A percentile compares a stretch with the other conserved stretches of the same genome.
Evolutionary conservation across 306 rosid genomes (phyloP).

Genomic region (Hylodesmum podocarpum): DNA sequence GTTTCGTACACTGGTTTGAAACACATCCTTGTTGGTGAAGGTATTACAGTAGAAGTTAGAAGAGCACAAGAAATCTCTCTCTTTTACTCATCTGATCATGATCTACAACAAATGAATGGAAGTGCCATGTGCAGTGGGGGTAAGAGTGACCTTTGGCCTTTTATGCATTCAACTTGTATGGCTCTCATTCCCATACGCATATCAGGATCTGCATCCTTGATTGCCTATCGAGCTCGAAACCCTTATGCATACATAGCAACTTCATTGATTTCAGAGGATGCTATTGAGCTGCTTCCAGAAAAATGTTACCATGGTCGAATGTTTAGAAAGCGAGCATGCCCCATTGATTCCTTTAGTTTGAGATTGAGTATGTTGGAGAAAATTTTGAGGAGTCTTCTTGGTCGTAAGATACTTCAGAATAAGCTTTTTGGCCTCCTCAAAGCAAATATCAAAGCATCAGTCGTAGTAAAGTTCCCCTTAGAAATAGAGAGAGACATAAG

Average conservation of each 20-base stretch:
- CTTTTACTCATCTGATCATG: conserved; percentile 51
- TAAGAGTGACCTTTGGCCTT: conserved; percentile 46
- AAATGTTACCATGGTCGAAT: conserved; percentile 59
- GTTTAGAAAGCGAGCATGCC: conserved; percentile 42
- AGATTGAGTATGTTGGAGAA: conserved; percentile 56
- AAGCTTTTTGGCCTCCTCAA: conserved; percentile 47
- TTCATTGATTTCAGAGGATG: conserved; percentile 50
- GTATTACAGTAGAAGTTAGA: conserved; percentile 75
- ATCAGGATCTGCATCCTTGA: conserved; percentile 58
- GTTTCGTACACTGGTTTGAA: conserved; percentile 62
- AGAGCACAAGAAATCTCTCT: conserved; percentile 70
- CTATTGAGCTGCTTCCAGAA: conserved; percentile 75
- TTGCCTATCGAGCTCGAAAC: conserved; percentile 69
- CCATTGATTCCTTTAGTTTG: conserved; percentile 59
- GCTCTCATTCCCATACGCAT: conserved; percentile 68
- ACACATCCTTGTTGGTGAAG: conserved; percentile 77
- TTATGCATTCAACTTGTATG: conserved; percentile 57
- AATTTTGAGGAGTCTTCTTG: conserved; percentile 54
- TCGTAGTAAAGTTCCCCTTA: conserved; percentile 53
- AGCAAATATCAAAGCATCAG: conserved; percentile 69
- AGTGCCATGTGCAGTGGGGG: conserved; percentile 32
- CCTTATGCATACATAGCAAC: conserved; percentile 45
- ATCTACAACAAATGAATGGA: conserved; percentile 40
- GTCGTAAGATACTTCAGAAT: conserved; percentile 47
- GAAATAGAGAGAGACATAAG: conserved; percentile 60